Percentiles rank a stretch among this genome's conserved stretches.
phyloP scores from a whole-genome alignment of 75 land plant species.

The Selaginella moellendorffii region DNA sequence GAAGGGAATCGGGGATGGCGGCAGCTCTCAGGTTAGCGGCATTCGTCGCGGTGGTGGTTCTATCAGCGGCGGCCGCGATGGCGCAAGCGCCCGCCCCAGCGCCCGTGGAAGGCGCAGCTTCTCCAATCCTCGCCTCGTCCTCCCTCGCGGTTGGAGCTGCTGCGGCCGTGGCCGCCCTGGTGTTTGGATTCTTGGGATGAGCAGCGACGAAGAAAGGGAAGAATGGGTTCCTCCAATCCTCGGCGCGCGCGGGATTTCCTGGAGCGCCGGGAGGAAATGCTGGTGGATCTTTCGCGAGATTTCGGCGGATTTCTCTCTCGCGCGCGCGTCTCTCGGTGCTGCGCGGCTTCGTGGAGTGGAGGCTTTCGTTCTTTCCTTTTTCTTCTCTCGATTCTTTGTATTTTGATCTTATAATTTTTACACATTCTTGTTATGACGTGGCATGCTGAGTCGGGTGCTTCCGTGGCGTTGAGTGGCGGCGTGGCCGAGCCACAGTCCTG shows the following conservation, averaged over 20 bases:
- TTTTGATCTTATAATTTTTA: too few species aligned
- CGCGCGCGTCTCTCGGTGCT: neutral
- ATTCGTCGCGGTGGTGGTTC: neutral
- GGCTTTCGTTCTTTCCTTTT: neutral
- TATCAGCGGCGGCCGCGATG: neutral
- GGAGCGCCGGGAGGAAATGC: neutral
- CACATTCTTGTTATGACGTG: too few species aligned
- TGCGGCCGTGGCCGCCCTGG: neutral
- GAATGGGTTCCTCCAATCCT: too few species aligned
- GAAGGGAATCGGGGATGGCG: too few species aligned
- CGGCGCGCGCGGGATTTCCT: neutral
- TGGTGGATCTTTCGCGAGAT: neutral
- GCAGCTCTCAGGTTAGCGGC: neutral
- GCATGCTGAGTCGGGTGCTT: too few species aligned
- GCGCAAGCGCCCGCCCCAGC: neutral
- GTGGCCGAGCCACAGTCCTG: too few species aligned
- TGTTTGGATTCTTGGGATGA: neutral
- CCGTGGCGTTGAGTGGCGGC: too few species aligned
- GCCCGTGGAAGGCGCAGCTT: neutral
- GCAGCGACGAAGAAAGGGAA: too few species aligned
- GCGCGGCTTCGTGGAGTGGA: neutral
- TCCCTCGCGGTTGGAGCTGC: neutral
- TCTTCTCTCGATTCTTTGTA: too few species aligned
- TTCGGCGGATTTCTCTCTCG: neutral
- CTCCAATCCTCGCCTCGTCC: neutral